Evolutionary conservation across 768 basidiomycete genomes (phyloP), one percentile per base, ranked within the genome.

Genomic region (Boletus rex-veris): DNA sequence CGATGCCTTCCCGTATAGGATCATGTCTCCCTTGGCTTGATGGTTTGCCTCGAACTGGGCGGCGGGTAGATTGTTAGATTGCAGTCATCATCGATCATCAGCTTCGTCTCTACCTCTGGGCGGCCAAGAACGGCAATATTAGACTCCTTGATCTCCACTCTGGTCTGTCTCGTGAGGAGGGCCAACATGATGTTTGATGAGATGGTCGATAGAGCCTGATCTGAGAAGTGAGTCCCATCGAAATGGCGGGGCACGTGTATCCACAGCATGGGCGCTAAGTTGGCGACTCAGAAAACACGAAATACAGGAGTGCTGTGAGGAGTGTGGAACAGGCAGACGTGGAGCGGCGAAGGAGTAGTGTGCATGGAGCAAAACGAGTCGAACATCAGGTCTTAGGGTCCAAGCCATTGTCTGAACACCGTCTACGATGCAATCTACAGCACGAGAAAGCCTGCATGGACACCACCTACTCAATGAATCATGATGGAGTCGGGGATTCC

Each of bases 51-150:
- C 83, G 51, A 59, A 51, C 54, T 57, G 45, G 42, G 48, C 10
- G 39, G 48, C 10, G 49, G 21, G 44, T 28, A 39, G 37, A 41
- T 26, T 3, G 40, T 46, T n/a, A 44, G 43, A 40, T 54, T 11
- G 28, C 14, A 26, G 21, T 28, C 16, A 21, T 38, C 28, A 15
- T 26, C 50, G 18, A 33, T 26, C 43, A 44, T 21, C 39, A 35
- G 33, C n/a, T 31, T 21, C 24, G 19, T 40, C 15, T 79, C 60
- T 66, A 82, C 82, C 65, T 85, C 82, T 42, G 82, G 82, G 43
- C 83, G 31, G 19, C 40, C 84, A 9, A 86, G 73, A 38, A 86
- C 73, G 16, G 80, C 80, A 41, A 82, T 84, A 59, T 85, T 84
- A 2, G 80, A 79, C 60, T 85, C 81, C 60, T 82, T 75, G 60